Evolutionary conservation across 2,329 filamentous ascomycete species (phyloP).

Genomic region (Aureobasidium namibiae): DNA sequence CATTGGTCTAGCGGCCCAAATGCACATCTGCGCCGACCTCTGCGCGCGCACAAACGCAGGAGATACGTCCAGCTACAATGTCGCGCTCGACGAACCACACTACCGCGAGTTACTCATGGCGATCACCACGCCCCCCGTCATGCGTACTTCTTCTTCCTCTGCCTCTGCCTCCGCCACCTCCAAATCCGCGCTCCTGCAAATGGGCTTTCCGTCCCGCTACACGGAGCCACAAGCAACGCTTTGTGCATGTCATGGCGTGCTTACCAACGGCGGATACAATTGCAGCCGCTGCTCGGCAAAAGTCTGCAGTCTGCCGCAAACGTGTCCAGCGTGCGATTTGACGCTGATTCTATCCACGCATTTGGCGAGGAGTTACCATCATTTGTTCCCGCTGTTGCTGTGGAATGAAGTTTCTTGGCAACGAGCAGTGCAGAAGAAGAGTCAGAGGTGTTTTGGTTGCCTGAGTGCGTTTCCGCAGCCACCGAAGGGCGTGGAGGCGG

Average conservation of each 20-base stretch:
- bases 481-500: slow-evolving; percentile 5
- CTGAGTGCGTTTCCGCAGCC: slow-evolving; percentile 57
- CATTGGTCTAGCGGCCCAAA: slow-evolving; percentile 82
- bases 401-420: slow-evolving; percentile 87
- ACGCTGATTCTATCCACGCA: slow-evolving; percentile 93
- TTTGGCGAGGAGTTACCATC: slow-evolving; percentile 84
- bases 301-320: slow-evolving; percentile 81
- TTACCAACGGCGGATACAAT: slow-evolving; percentile 75
- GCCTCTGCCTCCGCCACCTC: slow-evolving; percentile 6
- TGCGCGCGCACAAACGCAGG: slow-evolving; percentile 81
- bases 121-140: slow-evolving; percentile 81
- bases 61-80: slow-evolving; percentile 65
- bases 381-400: slow-evolving; percentile 81
- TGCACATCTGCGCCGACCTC: slow-evolving; percentile 86
- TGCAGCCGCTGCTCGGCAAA: slow-evolving; percentile 84
- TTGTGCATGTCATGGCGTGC: slow-evolving; percentile 83
- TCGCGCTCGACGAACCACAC: slow-evolving; percentile 80
- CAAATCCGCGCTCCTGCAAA: slow-evolving; percentile 72
- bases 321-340: slow-evolving; percentile 84
- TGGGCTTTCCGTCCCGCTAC: slow-evolving; percentile 90
- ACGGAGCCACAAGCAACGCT: slow-evolving; percentile 65
- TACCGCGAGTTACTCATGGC: slow-evolving; percentile 83
- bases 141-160: slow-evolving; percentile 39
- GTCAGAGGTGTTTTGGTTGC: slow-evolving; percentile 67
- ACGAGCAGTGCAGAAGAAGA: slow-evolving; percentile 44